A percentile compares a stretch with the other conserved stretches of the same genome.
These are phyloP conservation scores for Penicillium desertorum DNA, from an alignment of 495 filamentous ascomycete genomes.

Conservation along the genomic window DNA sequence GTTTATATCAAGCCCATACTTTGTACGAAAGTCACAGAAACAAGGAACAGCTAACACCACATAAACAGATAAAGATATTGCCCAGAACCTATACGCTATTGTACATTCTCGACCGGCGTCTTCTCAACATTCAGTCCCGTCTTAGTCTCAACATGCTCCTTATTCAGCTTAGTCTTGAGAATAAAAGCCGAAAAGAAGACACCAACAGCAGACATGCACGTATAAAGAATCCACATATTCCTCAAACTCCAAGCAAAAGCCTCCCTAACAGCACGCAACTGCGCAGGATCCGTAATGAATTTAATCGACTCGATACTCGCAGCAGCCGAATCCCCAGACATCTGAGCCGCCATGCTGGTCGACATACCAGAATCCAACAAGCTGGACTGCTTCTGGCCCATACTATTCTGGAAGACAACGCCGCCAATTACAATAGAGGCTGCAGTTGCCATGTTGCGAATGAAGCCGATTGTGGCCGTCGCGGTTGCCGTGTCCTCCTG, in stretches of 20 bases:
- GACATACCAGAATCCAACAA: constrained; percentile 51
- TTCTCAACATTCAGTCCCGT: constrained; percentile 39
- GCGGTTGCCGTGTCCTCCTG: constrained; percentile 73
- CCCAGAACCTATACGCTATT: not conserved
- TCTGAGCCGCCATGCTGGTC: constrained; percentile 30
- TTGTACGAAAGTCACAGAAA: not conserved
- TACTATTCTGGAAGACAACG: constrained; percentile 72
- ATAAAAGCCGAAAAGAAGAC: constrained; percentile 57
- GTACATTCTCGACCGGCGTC: constrained; percentile 13
- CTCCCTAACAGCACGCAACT: constrained; percentile 48
- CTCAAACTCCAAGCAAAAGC: constrained; percentile 60
- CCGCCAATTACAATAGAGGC: constrained; percentile 76
- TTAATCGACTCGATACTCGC: constrained; percentile 52
- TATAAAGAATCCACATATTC: constrained; percentile 64
- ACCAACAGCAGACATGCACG: constrained; percentile 49
- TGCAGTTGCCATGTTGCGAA: constrained; percentile 69
- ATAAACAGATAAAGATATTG: not conserved
- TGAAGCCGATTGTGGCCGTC: constrained; percentile 72
- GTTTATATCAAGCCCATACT: not conserved
- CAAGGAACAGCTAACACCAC: not conserved
- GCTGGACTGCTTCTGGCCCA: constrained; percentile 40
- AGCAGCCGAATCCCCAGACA: constrained; percentile 51
- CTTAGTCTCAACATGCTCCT: constrained; percentile 62
- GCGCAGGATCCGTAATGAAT: constrained; percentile 42
- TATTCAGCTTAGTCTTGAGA: constrained; percentile 48